phyloP scores from a whole-genome alignment of 2,329 filamentous ascomycete species.

The Aspergillus pseudonomiae region DNA sequence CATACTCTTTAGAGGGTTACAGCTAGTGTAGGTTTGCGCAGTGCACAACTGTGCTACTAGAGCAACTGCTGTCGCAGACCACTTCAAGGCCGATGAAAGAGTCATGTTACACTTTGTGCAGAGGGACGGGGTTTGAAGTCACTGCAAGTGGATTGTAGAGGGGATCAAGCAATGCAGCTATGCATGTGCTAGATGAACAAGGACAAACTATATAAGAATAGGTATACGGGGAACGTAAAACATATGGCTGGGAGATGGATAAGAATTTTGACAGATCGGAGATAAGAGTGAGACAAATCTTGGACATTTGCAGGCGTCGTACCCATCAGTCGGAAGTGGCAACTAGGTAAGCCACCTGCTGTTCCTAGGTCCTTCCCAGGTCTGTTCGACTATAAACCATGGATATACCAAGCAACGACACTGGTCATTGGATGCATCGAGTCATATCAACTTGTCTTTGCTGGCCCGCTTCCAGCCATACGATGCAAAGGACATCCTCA shows the following conservation, averaged over 20 bases:
- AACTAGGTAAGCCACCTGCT: not conserved
- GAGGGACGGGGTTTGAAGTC: not conserved
- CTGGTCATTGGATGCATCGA: not conserved
- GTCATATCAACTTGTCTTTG: not conserved
- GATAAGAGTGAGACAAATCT: not conserved
- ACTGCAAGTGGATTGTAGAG: not conserved
- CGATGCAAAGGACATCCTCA: not conserved
- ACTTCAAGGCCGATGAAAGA: constrained; percentile 7
- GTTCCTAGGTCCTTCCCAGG: not conserved
- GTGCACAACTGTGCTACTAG: constrained; percentile 17
- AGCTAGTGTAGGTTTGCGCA: constrained; percentile 76
- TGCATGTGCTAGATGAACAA: not conserved
- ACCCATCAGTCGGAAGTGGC: not conserved
- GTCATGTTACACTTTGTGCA: not conserved
- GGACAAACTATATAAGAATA: not conserved
- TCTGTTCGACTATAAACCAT: not conserved
- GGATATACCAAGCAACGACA: not conserved
- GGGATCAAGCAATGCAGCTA: not conserved
- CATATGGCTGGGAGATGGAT: not conserved
- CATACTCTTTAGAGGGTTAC: constrained; percentile 63
- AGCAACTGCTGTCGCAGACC: constrained; percentile 10
- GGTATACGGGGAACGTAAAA: not conserved
- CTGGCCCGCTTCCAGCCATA: not conserved
- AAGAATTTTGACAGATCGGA: not conserved
- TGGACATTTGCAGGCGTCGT: not conserved